Evolutionary conservation across 2,329 filamentous ascomycete genomes (phyloP).

Genomic region (Botrytis sinoallii): DNA sequence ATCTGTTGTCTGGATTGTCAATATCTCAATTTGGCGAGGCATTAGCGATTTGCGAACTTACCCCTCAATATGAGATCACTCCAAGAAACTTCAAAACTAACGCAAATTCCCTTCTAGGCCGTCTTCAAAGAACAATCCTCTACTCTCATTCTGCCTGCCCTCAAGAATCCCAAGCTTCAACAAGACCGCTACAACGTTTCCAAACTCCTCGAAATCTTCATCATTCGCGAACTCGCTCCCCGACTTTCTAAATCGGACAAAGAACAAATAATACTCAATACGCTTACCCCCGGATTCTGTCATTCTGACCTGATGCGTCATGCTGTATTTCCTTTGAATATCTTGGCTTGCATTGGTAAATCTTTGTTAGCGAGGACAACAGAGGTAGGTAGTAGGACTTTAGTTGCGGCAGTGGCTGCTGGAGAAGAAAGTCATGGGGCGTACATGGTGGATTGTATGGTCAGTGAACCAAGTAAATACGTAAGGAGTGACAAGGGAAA

Average conservation of each 20-base stretch:
- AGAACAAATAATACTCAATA: conserved; percentile 37
- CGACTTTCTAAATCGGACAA: conserved; percentile 30
- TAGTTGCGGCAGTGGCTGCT: conserved; percentile 36
- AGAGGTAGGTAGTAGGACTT: conserved; percentile 39
- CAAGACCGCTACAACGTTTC: conserved; percentile 38
- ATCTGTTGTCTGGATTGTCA: neutral
- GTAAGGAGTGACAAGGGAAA: conserved; percentile 42
- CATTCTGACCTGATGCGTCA: conserved; percentile 37
- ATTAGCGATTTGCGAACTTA: neutral
- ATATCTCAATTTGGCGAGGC: neutral
- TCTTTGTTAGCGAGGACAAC: conserved; percentile 34
- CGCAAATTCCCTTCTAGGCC: conserved; percentile 24
- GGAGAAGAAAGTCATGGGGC: conserved; percentile 36
- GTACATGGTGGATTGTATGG: conserved; percentile 33
- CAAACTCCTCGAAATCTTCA: conserved; percentile 39
- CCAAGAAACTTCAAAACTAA: neutral
- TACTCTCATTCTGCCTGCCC: conserved; percentile 26
- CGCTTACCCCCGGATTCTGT: conserved; percentile 39
- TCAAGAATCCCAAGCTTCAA: conserved; percentile 28
- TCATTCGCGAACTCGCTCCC: conserved; percentile 36
- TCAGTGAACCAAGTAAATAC: conserved; percentile 36
- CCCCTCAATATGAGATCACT: neutral
- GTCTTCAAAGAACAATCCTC: conserved; percentile 30
- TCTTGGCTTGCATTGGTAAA: conserved; percentile 30
- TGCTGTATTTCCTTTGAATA: conserved; percentile 31